A percentile compares a stretch with the other conserved stretches of the same genome.
Evolutionary conservation across 2,329 filamentous ascomycete species (phyloP).

Genomic region (Trichoderma harzianum): DNA sequence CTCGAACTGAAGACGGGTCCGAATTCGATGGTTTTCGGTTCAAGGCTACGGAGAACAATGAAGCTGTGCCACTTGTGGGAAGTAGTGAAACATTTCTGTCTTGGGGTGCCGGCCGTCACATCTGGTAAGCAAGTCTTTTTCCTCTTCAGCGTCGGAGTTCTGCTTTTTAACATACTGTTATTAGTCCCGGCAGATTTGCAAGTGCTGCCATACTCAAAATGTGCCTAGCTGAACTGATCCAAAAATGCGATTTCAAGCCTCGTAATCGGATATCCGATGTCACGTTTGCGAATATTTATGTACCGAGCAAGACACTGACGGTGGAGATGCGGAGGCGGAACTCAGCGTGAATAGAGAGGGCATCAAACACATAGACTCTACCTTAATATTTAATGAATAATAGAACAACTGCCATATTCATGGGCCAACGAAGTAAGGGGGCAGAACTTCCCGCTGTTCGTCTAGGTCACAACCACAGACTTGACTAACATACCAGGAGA

Average conservation of each 20-base stretch:
- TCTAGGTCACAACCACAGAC: background rate
- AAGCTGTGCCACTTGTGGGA: background rate
- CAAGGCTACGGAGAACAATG: background rate
- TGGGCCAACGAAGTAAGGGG: background rate
- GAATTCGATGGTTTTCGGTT: background rate
- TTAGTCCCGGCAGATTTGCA: background rate
- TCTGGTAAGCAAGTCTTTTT: background rate
- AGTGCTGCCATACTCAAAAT: background rate
- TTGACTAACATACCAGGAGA: background rate
- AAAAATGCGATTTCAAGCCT: background rate
- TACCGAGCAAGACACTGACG: background rate
- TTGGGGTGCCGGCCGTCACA: background rate
- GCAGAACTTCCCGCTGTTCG: background rate
- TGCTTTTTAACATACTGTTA: background rate
- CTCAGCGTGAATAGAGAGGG: background rate
- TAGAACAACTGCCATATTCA: background rate
- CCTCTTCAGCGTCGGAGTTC: background rate
- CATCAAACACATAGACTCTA: background rate
- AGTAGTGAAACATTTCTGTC: background rate
- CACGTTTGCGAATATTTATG: background rate
- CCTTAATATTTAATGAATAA: background rate
- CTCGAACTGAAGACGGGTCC: background rate
- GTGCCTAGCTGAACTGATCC: background rate
- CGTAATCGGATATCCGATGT: background rate
- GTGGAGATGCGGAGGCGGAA: background rate